Evolutionary conservation across 306 rosid species (phyloP).

Genomic region (Lablab purpureus): DNA sequence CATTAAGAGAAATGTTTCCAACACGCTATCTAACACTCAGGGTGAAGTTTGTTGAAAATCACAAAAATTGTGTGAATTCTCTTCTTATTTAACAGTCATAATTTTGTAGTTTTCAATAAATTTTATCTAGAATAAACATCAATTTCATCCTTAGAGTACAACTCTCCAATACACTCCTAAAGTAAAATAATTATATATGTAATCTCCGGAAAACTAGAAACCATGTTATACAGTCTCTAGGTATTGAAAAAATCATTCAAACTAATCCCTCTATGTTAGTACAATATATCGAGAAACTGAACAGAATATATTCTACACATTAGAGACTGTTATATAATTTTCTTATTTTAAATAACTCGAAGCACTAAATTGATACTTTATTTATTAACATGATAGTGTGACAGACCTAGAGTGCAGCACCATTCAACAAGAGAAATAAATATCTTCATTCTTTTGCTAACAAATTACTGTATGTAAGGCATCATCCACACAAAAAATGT

Average conservation of each 20-base stretch:
- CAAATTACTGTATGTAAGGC: background rate
- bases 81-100: background rate
- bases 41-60: background rate
- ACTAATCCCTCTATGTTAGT: background rate
- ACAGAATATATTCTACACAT: background rate
- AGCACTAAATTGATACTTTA: background rate
- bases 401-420: background rate
- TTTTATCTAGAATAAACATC: background rate
- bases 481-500: background rate
- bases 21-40: background rate
- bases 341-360: background rate
- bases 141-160: background rate
- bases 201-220: background rate
- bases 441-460: background rate
- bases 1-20: background rate
- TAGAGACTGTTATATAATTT: background rate
- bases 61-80: background rate
- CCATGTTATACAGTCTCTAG: background rate
- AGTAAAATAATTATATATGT: background rate
- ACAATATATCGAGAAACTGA: background rate
- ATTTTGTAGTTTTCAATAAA: background rate
- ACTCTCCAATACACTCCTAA: background rate
- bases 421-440: background rate
- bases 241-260: background rate
- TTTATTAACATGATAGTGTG: background rate